Evolutionary conservation across 2,329 filamentous ascomycete species (phyloP).

Genomic region (Apiospora rasikravindrae): DNA sequence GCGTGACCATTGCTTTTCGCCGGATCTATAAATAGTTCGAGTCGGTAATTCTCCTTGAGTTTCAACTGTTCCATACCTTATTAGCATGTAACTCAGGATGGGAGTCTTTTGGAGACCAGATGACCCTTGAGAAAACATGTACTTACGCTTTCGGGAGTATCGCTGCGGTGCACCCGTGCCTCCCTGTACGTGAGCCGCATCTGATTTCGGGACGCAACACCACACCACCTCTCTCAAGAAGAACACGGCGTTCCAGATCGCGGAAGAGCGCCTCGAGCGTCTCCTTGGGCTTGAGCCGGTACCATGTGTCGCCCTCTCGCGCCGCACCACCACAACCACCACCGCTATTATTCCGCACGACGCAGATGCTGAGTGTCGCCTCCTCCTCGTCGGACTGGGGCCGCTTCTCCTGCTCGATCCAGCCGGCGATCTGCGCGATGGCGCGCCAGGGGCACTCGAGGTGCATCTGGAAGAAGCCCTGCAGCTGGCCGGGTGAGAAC

Average conservation of each 20-base stretch:
- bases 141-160: constrained; percentile 2
- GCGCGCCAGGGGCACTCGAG: constrained; percentile 4
- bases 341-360: background rate
- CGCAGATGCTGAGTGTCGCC: background rate
- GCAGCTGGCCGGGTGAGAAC: constrained; percentile 17
- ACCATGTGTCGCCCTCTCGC: background rate
- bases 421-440: background rate
- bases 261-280: background rate
- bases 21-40: background rate
- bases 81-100: background rate
- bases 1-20: background rate
- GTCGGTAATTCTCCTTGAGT: background rate
- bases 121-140: background rate
- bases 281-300: background rate
- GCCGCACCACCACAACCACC: background rate
- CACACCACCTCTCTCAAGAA: no score
- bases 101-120: background rate
- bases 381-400: background rate
- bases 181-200: background rate
- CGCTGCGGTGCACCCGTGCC: background rate
- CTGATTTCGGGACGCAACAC: background rate
- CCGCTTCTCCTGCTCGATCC: constrained; percentile 10
- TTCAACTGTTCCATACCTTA: background rate
- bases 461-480: constrained; percentile 16
- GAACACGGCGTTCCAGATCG: background rate